These are phyloP conservation scores for carrot (Daucus carota) DNA, from an alignment of 129 eudicot species.

Conservation along the genomic window DNA sequence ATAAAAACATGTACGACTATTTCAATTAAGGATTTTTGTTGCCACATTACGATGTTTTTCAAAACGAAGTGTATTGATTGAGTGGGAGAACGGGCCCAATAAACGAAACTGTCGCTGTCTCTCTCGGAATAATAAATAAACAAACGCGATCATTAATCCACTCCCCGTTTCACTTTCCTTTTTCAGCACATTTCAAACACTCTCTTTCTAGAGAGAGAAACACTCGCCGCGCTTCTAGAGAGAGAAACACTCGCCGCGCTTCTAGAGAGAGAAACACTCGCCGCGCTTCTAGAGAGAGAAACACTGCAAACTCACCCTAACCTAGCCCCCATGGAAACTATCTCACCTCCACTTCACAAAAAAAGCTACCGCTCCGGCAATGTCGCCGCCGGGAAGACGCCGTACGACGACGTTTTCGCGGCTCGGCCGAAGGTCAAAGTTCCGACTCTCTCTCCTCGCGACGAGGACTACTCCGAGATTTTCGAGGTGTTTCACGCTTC, in stretches of 20 bases:
- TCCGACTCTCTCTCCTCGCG: constrained; percentile 69
- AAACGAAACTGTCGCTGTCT: not conserved
- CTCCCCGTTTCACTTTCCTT: not conserved
- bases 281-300: not conserved
- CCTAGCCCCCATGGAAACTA: constrained; percentile 20
- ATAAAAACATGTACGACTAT: too few relatives aligned
- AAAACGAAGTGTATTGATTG: too few relatives aligned
- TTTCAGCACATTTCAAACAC: not conserved
- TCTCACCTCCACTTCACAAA: constrained; percentile 26
- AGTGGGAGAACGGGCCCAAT: not conserved
- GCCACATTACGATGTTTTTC: too few relatives aligned
- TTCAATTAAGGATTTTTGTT: too few relatives aligned
- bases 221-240: not conserved
- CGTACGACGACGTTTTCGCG: constrained; percentile 87
- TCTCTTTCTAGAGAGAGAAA: not conserved
- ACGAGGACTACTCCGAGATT: constrained; percentile 81
- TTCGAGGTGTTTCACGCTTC: constrained; percentile 79
- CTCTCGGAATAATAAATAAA: not conserved
- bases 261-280: not conserved
- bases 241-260: not conserved
- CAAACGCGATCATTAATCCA: constrained; percentile 4
- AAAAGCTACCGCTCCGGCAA: constrained; percentile 37
- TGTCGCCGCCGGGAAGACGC: constrained; percentile 33
- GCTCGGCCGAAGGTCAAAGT: constrained; percentile 63
- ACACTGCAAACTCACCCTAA: too few relatives aligned